Base-by-base conservation (phyloP, 2,329 filamentous ascomycete species). In the Monilinia aucupariae region DNA sequence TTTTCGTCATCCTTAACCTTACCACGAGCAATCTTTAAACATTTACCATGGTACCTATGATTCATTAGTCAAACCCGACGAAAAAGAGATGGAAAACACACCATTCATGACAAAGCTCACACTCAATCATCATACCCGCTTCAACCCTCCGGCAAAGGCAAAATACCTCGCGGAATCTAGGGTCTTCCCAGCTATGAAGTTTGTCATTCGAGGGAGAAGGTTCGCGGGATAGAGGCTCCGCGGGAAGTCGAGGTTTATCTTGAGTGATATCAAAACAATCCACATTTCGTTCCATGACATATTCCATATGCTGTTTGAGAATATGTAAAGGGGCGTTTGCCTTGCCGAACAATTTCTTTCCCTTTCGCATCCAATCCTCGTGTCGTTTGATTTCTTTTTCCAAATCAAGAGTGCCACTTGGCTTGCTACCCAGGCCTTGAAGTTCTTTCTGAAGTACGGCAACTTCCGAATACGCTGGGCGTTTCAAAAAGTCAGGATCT, bases 91-190 rank as follows among this genome's bases (percentile, higher is more conserved):
- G 25, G 25, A 47, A 34, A 25, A 79, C 86, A 79, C 75, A 92
- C 94, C 94, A 99, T 78, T 99, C 94, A 72, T 97, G 93, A 76
- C 94, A 99, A 47, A 97, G 81, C 74, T 97, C 94, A 74, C 94
- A 99, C 76, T 99, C 94, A 71, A 99, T 97, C 94, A 99, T 99
- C 89, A 97, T 96, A 59, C 94, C 94, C 45, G 93, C 92, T 76
- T 99, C 94, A 8, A 91, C 85, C 67, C 88, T 91, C 64, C 94
- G 86, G 77, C 94, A 99, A 69, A 99, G 96, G 76, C 94, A 99
- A 75, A 97, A 99, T 0, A 97, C 93, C 73, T 97, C 92, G 43
- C 84, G 77, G 62, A 82, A 82, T 39, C 78, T 86, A 73, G 80
- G 83, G 70, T 89, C 82, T 70, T 88, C 80, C 82, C 78, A 87